Base-by-base conservation (phyloP, 306 rosid species). In the Ceratonia siliqua region DNA sequence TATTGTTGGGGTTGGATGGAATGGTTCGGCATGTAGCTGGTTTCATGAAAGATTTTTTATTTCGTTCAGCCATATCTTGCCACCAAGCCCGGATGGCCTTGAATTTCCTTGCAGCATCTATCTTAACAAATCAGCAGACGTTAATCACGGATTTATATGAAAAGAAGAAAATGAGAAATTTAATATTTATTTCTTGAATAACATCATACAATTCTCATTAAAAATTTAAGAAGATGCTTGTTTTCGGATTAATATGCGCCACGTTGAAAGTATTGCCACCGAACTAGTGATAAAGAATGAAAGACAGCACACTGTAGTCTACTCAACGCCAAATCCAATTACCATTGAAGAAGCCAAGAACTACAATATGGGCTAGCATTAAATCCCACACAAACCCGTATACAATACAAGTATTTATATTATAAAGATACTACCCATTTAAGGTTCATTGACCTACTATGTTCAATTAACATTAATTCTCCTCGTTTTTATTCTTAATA, bases 11-110 rank as follows among this genome's bases (percentile, higher is more conserved):
- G 72, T 21, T 56, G 62, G 79, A 70, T 54, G 82, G 72, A 39
- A 57, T 41, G 32, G 77, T 63, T 22, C 67, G 69, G 5, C 86
- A 52, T 48, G 78, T 59, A 70, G 50, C 74, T 57, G 82, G 82
- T 73, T 86, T 81, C 61, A 58, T 52, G 74, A 73, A 62, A 30
- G 49, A 62, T 62, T 73, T 79, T 62, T 41, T 25, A 82, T 88
- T 91, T 81, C 72, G 82, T 65, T 88, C 94, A 25, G 92, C 86
- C 98, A 91, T 93, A 73, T 82, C 87, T 83, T 76, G 84, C 98
- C 98, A 93, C 98, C 97, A 93, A 83, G 97, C 79, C 76, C 89
- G 97, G 83, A 91, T 82, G 62, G 89, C 91, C 86, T 82, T 93
- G 75, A 93, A 93, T 64, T 88, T 93, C 83, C 77, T 84, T 35